Conservation (phyloP, 2,329 filamentous ascomycete species). For the Teratosphaeriaceae sp. region DNA sequence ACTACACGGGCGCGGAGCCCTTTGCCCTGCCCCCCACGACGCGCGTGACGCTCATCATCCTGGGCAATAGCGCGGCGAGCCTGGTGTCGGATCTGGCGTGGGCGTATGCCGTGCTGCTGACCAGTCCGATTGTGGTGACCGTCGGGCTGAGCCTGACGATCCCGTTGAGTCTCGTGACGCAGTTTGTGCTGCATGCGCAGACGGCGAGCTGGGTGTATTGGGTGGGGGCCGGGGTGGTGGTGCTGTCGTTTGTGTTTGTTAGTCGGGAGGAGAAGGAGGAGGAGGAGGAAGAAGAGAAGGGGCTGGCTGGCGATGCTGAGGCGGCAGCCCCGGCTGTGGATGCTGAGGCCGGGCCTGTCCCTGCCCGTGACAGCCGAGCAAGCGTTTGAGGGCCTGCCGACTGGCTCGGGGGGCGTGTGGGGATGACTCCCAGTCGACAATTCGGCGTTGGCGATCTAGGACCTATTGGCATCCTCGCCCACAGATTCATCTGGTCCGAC, state of each 20-base stretch:
- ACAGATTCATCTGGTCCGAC: not conserved
- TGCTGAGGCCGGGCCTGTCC: not conserved
- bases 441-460: not conserved
- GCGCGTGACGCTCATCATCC: constrained; percentile 68
- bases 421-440: too few relatives aligned
- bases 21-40: constrained; percentile 69
- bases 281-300: not conserved
- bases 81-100: constrained; percentile 85
- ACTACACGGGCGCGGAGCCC: constrained; percentile 69
- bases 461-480: not conserved
- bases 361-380: not conserved
- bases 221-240: constrained; percentile 78
- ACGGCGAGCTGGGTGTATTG: constrained; percentile 81
- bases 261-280: constrained; percentile 55
- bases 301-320: not conserved
- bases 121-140: constrained; percentile 84
- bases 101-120: constrained; percentile 95
- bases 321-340: not conserved
- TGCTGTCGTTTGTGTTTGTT: constrained; percentile 81
- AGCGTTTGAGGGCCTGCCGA: not conserved
- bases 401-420: not conserved
- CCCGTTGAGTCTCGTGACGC: constrained; percentile 79
- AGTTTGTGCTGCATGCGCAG: constrained; percentile 82
- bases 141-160: constrained; percentile 91
- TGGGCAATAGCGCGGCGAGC: constrained; percentile 71